phyloP scores from a whole-genome alignment of 306 rosid genomes.

The Vicia faba region DNA sequence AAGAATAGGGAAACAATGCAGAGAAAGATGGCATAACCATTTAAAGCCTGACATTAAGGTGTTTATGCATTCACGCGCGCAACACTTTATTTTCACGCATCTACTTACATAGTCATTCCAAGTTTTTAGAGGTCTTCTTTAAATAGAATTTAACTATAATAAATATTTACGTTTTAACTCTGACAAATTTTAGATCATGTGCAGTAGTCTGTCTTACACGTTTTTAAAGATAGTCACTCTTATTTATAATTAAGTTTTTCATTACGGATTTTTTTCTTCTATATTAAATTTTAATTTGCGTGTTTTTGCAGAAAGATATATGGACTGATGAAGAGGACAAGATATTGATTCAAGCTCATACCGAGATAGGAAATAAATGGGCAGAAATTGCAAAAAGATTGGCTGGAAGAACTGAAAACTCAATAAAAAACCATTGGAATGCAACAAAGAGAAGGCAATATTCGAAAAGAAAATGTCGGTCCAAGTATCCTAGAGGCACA shows the following conservation, averaged over 20 bases:
- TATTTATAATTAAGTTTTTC: too few relatives aligned
- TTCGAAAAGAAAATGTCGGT: slow-evolving; percentile 81
- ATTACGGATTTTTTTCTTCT: background rate
- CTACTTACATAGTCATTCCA: background rate
- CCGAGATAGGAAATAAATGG: slow-evolving; percentile 93
- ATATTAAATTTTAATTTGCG: slow-evolving; percentile 1
- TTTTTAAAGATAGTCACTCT: rapidly evolving
- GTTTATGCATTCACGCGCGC: too few relatives aligned
- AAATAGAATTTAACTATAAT: too few relatives aligned
- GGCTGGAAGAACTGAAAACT: slow-evolving; percentile 92
- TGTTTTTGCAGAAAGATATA: slow-evolving; percentile 67
- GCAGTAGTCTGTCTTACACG: too few relatives aligned
- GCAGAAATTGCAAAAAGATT: slow-evolving; percentile 91
- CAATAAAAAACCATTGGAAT: slow-evolving; percentile 97
- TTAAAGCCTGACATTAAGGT: slow-evolving; percentile 96
- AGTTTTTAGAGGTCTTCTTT: too few relatives aligned
- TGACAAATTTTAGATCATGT: too few relatives aligned
- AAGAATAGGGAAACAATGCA: slow-evolving; percentile 93
- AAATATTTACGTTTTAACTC: too few relatives aligned
- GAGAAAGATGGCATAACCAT: slow-evolving; percentile 99
- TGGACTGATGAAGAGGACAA: slow-evolving; percentile 94
- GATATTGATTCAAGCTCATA: slow-evolving; percentile 71
- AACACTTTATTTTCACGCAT: background rate
- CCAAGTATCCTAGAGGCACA: slow-evolving; percentile 70
- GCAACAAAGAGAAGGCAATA: slow-evolving; percentile 92